phyloP scores from a whole-genome alignment of 2,329 filamentous ascomycete genomes.

The Aurifilum marmelostoma region DNA sequence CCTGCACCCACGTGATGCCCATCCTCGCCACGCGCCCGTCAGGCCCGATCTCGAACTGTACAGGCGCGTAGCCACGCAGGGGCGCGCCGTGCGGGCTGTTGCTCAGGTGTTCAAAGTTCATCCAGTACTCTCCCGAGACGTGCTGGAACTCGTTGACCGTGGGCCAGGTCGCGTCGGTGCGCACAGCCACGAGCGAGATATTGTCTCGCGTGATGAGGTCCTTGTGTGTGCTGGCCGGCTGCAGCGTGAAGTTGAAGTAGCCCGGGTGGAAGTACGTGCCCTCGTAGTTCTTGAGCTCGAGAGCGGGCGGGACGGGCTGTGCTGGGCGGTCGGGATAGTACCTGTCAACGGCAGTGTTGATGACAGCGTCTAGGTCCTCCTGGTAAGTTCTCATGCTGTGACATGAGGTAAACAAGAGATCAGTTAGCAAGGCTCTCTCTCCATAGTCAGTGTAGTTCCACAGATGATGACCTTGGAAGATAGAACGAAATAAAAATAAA shows the following conservation, averaged over 20 bases:
- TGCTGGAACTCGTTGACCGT: constrained; percentile 40
- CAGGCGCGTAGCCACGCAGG: constrained; percentile 36
- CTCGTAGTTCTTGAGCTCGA: constrained; percentile 41
- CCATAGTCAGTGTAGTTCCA: neutral
- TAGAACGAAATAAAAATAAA: neutral
- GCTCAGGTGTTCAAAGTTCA: constrained; percentile 35
- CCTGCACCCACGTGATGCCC: constrained; percentile 37
- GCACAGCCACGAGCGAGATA: constrained; percentile 34
- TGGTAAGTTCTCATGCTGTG: constrained; percentile 32
- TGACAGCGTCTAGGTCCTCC: constrained; percentile 30
- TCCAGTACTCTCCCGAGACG: constrained; percentile 43
- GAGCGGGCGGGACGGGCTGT: constrained; percentile 39
- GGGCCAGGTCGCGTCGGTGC: constrained; percentile 39
- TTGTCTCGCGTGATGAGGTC: neutral
- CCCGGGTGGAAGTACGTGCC: constrained; percentile 51
- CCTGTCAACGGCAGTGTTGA: constrained; percentile 39
- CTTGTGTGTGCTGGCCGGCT: constrained; percentile 20
- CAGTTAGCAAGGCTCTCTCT: neutral
- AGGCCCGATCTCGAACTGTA: constrained; percentile 39
- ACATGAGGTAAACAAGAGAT: constrained; percentile 10
- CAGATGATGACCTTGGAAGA: too few species aligned
- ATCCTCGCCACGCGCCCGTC: constrained; percentile 36
- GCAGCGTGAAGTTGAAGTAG: constrained; percentile 42
- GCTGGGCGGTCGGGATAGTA: constrained; percentile 44
- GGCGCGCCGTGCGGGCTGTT: constrained; percentile 34